These are phyloP conservation scores for Lathyrus sativus DNA, from an alignment of 306 rosid species.

Conservation along the genomic window DNA sequence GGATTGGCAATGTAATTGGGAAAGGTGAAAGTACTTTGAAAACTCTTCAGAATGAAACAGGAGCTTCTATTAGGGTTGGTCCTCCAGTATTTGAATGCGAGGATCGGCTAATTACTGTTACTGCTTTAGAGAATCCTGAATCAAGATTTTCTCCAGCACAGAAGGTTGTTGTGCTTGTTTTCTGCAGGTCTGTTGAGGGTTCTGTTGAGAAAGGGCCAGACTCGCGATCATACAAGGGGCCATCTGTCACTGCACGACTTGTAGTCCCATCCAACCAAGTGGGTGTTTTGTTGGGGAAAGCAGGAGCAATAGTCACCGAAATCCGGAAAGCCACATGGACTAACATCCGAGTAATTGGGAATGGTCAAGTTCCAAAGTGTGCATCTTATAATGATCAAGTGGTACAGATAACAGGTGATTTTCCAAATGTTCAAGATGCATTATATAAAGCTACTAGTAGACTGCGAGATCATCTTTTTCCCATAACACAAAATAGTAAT, in stretches of 20 bases:
- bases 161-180: no score
- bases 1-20: no score
- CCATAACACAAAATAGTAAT: conserved; percentile 45
- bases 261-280: conserved; percentile 77
- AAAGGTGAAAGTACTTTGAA: no score
- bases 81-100: no score
- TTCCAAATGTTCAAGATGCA: conserved; percentile 82
- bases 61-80: no score
- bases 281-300: conserved; percentile 93
- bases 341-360: conserved; percentile 63
- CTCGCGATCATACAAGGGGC: conserved; percentile 54
- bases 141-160: no score
- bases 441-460: conserved; percentile 79
- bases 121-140: no score
- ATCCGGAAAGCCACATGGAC: conserved; percentile 78
- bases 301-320: conserved; percentile 80
- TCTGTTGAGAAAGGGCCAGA: conserved; percentile 61
- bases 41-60: no score
- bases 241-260: conserved; percentile 63
- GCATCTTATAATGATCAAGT: conserved; percentile 62
- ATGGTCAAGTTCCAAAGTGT: conserved; percentile 75
- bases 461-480: conserved; percentile 73
- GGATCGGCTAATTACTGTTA: no score
- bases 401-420: conserved; percentile 83
- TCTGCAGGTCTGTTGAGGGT: conserved; percentile 68